These are phyloP conservation scores for Ganoderma resinaceum DNA, from an alignment of 1,284 basidiomycete genomes.

Conservation along the genomic window DNA sequence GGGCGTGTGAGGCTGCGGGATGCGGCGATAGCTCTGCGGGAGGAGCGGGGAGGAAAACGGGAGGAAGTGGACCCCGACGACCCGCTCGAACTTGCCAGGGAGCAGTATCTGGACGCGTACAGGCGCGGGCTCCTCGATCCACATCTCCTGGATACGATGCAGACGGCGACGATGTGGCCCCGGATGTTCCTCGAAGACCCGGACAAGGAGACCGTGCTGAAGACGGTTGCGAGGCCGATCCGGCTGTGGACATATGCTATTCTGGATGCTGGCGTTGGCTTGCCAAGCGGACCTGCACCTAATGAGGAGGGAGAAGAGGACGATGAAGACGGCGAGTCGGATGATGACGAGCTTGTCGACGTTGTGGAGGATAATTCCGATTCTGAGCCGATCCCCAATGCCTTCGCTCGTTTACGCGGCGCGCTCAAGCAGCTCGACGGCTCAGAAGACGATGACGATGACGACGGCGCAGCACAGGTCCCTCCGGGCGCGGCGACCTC, in stretches of 20 bases:
- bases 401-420: constrained; percentile 71
- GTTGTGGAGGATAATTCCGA: constrained; percentile 58
- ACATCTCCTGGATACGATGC: constrained; percentile 63
- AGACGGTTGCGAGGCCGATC: constrained; percentile 66
- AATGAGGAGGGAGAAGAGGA: constrained; percentile 31
- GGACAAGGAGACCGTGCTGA: constrained; percentile 68
- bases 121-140: constrained; percentile 64
- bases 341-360: constrained; percentile 67
- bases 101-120: constrained; percentile 67
- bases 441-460: constrained; percentile 36
- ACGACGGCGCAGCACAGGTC: constrained; percentile 9
- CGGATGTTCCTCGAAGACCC: constrained; percentile 79
- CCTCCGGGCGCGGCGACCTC: background rate
- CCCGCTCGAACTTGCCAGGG: constrained; percentile 46
- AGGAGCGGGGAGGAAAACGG: constrained; percentile 17
- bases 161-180: constrained; percentile 72
- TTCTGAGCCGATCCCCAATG: constrained; percentile 56
- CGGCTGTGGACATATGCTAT: constrained; percentile 75
- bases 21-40: background rate
- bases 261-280: constrained; percentile 68
- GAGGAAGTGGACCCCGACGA: constrained; percentile 38
- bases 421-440: constrained; percentile 65
- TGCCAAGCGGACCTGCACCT: constrained; percentile 45
- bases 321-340: constrained; percentile 48
- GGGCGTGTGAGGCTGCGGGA: constrained; percentile 33